Evolutionary conservation across 2,329 filamentous ascomycete genomes (phyloP).

Genomic region (Exophiala alcalophila): DNA sequence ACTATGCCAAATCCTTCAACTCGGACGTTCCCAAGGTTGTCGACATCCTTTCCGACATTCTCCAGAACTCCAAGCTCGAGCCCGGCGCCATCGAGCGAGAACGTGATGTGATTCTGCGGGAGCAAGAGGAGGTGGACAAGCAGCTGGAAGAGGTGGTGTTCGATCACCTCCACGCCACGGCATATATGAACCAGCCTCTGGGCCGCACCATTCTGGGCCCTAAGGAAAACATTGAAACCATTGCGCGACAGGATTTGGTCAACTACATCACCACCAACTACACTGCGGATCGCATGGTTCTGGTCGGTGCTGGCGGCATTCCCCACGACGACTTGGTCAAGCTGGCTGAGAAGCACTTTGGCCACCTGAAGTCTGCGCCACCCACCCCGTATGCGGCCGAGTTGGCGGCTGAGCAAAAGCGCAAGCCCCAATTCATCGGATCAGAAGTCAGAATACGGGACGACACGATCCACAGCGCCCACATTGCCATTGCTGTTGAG

Average conservation of each 20-base stretch:
- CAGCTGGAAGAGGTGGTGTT: conserved; percentile 99
- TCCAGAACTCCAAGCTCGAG: conserved; percentile 99
- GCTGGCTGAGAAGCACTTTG: conserved; percentile 95
- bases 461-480: conserved; percentile 91
- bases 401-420: conserved; percentile 71
- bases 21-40: conserved; percentile 93
- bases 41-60: conserved; percentile 97
- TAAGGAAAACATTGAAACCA: conserved; percentile 96
- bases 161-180: conserved; percentile 96
- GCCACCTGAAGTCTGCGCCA: conserved; percentile 70
- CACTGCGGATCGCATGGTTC: conserved; percentile 98
- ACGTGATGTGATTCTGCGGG: conserved; percentile 95
- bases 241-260: conserved; percentile 82
- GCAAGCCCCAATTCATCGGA: conserved; percentile 90
- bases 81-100: conserved; percentile 89
- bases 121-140: conserved; percentile 99
- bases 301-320: conserved; percentile 90
- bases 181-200: conserved; percentile 92
- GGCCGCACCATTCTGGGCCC: conserved; percentile 97
- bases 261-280: conserved; percentile 99
- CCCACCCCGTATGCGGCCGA: conserved; percentile 70
- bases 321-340: conserved; percentile 92
- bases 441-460: conserved; percentile 95
- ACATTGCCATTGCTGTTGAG: conserved; percentile 98
- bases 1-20: conserved; percentile 99